Conservation (phyloP, 139 green algal genomes). For the Spirogloea muscicola region DNA sequence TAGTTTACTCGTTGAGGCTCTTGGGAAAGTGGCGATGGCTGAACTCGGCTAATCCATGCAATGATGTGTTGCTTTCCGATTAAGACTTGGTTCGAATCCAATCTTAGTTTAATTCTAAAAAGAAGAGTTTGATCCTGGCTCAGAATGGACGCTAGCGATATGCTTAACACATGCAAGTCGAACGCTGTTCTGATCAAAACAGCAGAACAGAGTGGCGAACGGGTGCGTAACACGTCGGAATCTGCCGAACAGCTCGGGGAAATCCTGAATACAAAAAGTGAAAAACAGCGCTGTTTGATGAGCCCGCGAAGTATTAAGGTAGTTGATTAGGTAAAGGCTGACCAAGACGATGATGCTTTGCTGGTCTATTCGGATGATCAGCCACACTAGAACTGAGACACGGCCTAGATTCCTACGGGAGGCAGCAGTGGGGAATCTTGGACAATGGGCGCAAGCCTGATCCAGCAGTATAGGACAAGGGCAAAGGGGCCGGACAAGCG, state of each 20-base stretch:
- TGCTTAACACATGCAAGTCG: slow-evolving; percentile 62
- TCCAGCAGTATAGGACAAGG: background rate
- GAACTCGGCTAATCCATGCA: too few species aligned
- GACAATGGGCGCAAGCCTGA: slow-evolving; percentile 19
- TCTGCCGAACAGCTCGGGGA: slow-evolving; percentile 27
- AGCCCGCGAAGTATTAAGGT: too few species aligned
- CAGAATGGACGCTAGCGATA: slow-evolving; percentile 61
- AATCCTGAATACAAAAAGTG: slow-evolving; percentile 38
- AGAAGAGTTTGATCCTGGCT: slow-evolving; percentile 61
- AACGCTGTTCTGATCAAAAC: background rate
- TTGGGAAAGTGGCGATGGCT: too few species aligned
- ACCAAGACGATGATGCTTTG: slow-evolving; percentile 53
- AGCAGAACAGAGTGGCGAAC: slow-evolving; percentile 34
- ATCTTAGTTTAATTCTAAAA: too few species aligned
- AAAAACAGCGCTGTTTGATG: too few species aligned
- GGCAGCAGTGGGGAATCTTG: slow-evolving; percentile 32
- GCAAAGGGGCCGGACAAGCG: slow-evolving; percentile 49
- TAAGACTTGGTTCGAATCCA: too few species aligned
- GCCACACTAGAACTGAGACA: slow-evolving; percentile 41
- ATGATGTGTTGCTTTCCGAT: too few species aligned
- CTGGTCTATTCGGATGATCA: slow-evolving; percentile 42
- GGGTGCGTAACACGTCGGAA: slow-evolving; percentile 59
- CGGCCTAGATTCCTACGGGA: slow-evolving; percentile 30
- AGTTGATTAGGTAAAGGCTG: slow-evolving; percentile 58
- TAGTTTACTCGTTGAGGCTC: too few species aligned